These are phyloP conservation scores for Bjerkandera adusta DNA, from an alignment of 1,284 basidiomycete species.

Conservation along the genomic window DNA sequence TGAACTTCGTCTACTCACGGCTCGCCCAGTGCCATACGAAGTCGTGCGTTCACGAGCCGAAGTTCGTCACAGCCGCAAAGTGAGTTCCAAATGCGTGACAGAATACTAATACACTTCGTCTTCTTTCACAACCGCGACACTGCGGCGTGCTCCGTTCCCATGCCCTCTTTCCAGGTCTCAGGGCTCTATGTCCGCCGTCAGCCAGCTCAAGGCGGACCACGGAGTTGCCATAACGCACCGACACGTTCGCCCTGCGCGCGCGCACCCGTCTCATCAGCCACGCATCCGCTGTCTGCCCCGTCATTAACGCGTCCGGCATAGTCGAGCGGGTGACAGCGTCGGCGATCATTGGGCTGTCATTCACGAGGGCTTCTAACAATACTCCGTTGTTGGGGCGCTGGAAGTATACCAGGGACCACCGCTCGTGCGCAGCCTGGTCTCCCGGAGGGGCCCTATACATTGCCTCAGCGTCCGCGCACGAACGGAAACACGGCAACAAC, in stretches of 20 bases:
- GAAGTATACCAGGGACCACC: slow-evolving; percentile 40
- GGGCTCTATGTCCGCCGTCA: slow-evolving; percentile 21
- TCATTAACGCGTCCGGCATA: slow-evolving; percentile 19
- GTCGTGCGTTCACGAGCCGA: too few species aligned
- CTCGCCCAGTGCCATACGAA: too few species aligned
- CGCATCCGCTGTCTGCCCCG: slow-evolving; percentile 26
- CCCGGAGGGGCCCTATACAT: slow-evolving; percentile 23
- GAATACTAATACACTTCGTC: too few species aligned
- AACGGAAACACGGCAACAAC: background rate
- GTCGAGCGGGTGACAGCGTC: slow-evolving; percentile 24
- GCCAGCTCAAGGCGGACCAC: background rate
- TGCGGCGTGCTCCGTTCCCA: slow-evolving; percentile 27
- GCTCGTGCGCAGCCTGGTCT: slow-evolving; percentile 31
- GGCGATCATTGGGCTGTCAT: slow-evolving; percentile 27
- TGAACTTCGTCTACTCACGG: too few species aligned
- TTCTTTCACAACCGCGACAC: too few species aligned
- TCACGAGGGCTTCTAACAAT: slow-evolving; percentile 22
- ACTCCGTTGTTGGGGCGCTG: slow-evolving; percentile 33
- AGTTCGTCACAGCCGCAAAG: background rate
- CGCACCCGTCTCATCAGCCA: slow-evolving; percentile 32
- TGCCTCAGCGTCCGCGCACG: slow-evolving; percentile 17
- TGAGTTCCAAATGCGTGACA: background rate
- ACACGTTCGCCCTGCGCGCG: slow-evolving; percentile 23
- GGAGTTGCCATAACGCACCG: slow-evolving; percentile 14
- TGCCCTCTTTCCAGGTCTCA: slow-evolving; percentile 28